A percentile compares a stretch with the other conserved stretches of the same genome.
These are phyloP conservation scores for Penicillium janthinellum DNA, from an alignment of 2,329 filamentous ascomycete species.

Conservation along the genomic window DNA sequence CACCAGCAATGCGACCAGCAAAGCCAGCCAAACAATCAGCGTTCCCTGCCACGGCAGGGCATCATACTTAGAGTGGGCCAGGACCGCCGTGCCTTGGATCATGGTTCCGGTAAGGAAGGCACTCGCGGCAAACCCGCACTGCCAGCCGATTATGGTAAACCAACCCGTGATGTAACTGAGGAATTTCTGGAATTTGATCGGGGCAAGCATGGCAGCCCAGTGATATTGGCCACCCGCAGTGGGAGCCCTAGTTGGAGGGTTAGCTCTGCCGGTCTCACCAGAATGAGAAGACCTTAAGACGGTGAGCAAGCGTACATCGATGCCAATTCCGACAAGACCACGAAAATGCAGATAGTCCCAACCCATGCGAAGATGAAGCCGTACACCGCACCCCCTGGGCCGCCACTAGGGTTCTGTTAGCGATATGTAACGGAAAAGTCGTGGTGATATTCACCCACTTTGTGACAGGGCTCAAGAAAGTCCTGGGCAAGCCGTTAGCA, in stretches of 20 bases:
- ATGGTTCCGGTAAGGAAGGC: constrained; percentile 35
- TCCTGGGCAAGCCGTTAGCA: no score
- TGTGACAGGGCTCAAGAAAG: no score
- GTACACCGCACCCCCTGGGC: no score
- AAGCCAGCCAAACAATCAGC: constrained; percentile 47
- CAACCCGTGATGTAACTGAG: constrained; percentile 44
- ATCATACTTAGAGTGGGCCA: constrained; percentile 42
- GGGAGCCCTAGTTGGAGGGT: constrained; percentile 24
- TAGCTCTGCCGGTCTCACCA: constrained; percentile 28
- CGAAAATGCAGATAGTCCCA: no score
- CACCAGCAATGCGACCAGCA: constrained; percentile 43
- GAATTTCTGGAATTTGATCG: constrained; percentile 33
- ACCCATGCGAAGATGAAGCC: no score
- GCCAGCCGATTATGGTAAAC: constrained; percentile 47
- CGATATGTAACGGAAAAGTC: no score
- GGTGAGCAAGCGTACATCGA: no score
- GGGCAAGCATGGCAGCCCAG: constrained; percentile 45
- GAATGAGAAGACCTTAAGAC: constrained; percentile 15
- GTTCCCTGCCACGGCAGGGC: constrained; percentile 53
- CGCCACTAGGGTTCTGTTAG: no score
- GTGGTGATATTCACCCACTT: no score
- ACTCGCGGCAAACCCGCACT: constrained; percentile 42
- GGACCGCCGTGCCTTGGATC: constrained; percentile 40
- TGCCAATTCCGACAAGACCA: no score
- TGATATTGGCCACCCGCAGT: constrained; percentile 42